These are phyloP conservation scores for Pseudisothecium myosuroides DNA, from an alignment of 225 moss, liverwort and hornwort species.

Conservation along the genomic window DNA sequence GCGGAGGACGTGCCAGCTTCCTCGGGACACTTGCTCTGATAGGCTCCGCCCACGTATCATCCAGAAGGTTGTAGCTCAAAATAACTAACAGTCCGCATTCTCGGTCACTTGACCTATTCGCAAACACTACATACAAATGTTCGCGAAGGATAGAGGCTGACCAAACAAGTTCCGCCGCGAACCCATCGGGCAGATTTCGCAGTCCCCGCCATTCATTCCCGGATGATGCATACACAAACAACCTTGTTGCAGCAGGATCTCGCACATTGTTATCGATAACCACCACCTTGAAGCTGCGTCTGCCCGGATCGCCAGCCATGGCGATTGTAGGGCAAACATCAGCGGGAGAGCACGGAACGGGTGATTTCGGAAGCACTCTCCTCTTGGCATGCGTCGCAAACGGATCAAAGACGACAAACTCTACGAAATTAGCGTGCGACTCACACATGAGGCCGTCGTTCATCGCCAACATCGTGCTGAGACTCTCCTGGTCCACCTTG, in stretches of 20 bases:
- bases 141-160: not conserved
- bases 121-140: not conserved
- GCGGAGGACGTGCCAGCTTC: not conserved
- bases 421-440: not conserved
- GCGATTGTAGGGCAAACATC: not conserved
- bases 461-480: not conserved
- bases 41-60: not conserved
- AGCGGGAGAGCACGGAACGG: not conserved
- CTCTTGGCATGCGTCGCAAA: not conserved
- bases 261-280: not conserved
- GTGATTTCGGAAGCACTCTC: not conserved
- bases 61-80: not conserved
- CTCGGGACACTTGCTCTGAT: not conserved
- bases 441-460: slow-evolving; percentile 10
- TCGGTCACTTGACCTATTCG: too few relatives aligned
- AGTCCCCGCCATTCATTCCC: not conserved
- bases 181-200: not conserved
- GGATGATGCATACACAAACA: not conserved
- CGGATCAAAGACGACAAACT: not conserved
- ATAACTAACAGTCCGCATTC: not conserved
- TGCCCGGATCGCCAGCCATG: not conserved
- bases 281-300: not conserved
- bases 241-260: too few relatives aligned
- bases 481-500: not conserved
- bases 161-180: not conserved